phyloP scores from a whole-genome alignment of 2,329 filamentous ascomycete genomes.

The Intubia oerlemansii region DNA sequence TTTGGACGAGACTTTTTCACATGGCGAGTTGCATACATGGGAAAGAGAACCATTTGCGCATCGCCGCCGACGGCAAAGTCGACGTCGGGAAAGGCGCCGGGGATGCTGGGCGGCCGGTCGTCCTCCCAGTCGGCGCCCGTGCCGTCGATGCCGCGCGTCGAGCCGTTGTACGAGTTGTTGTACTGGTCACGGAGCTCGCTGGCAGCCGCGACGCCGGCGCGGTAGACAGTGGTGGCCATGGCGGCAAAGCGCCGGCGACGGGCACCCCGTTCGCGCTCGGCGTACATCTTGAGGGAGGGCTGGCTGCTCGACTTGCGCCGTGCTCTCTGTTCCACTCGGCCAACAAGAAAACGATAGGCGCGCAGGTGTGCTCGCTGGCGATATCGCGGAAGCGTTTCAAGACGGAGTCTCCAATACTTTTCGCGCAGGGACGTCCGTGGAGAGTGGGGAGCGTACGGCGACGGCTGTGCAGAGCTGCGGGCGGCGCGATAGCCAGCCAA shows the following conservation, averaged over 20 bases:
- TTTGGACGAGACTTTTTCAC: conserved; percentile 43
- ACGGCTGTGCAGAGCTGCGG: not conserved
- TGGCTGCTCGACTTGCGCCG: no score
- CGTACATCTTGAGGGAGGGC: no score
- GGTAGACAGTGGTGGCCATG: conserved; percentile 35
- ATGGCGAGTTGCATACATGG: conserved; percentile 71
- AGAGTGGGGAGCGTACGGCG: not conserved
- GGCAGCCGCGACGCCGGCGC: conserved; percentile 33
- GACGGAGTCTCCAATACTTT: conserved; percentile 46
- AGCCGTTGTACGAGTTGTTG: conserved; percentile 22
- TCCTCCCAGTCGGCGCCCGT: conserved; percentile 13
- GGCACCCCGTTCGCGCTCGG: no score
- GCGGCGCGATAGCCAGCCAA: conserved; percentile 1
- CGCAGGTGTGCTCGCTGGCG: conserved; percentile 52
- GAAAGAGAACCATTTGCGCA: conserved; percentile 88
- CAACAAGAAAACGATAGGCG: conserved; percentile 54
- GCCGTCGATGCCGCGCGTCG: conserved; percentile 16
- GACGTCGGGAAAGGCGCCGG: conserved; percentile 65
- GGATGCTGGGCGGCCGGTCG: conserved; percentile 28
- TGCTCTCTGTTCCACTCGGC: no score
- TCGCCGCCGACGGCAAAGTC: conserved; percentile 60
- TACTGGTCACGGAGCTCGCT: conserved; percentile 37
- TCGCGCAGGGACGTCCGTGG: conserved; percentile 29
- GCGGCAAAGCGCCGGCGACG: conserved; percentile 57
- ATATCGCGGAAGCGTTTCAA: conserved; percentile 51